A percentile compares a stretch with the other conserved stretches of the same genome.
Conservation (phyloP, 1,139 yeast species). For the Saccharomyces hybrid region DNA sequence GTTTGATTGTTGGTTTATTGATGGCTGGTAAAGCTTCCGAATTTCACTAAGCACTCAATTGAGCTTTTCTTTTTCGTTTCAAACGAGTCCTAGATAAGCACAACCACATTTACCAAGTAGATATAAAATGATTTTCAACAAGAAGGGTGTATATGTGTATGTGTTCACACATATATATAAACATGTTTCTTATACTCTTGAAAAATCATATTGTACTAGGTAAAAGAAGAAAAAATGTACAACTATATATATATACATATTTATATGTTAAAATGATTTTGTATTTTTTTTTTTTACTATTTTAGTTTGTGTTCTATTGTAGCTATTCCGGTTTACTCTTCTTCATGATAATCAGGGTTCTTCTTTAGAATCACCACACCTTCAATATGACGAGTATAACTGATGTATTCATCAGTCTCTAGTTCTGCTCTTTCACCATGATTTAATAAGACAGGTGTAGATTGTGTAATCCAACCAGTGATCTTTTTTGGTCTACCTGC, state of each 20-base stretch:
- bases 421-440: constrained; percentile 96
- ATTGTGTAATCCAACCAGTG: constrained; percentile 99
- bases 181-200: neutral
- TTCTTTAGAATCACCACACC: constrained; percentile 90
- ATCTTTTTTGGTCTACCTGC: constrained; percentile 98
- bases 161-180: neutral
- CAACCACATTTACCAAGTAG: neutral
- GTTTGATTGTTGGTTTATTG: constrained; percentile 88
- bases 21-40: constrained; percentile 96
- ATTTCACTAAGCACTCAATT: constrained; percentile 37
- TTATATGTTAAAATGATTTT: neutral
- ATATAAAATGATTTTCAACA: neutral
- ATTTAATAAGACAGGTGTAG: constrained; percentile 89
- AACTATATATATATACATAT: neutral
- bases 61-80: neutral
- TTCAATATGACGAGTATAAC: constrained; percentile 76
- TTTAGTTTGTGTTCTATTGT: neutral
- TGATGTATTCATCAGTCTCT: constrained; percentile 80
- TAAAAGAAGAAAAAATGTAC: neutral
- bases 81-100: neutral
- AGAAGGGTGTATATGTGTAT: no score
- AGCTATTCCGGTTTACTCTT: constrained; percentile 44
- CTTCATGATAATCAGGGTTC: constrained; percentile 81
- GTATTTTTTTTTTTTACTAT: neutral
- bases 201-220: neutral